These are phyloP conservation scores for Fusarium austroafricanum DNA, from an alignment of 2,329 filamentous ascomycete species.

Conservation along the genomic window DNA sequence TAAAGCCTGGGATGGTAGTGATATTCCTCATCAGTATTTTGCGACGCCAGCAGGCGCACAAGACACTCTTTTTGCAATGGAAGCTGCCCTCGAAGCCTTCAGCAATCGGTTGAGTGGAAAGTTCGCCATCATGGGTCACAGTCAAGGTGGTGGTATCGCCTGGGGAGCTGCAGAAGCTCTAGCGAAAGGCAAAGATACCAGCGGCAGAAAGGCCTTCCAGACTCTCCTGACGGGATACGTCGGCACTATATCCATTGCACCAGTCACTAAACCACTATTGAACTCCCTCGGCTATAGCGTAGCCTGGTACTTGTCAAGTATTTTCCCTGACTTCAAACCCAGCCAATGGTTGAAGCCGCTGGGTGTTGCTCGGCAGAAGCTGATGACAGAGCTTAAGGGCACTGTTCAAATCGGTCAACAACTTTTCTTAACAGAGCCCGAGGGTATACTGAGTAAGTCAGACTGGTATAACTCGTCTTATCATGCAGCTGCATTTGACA, in stretches of 20 bases:
- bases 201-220: not conserved
- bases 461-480: conserved; percentile 8
- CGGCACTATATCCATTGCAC: conserved; percentile 28
- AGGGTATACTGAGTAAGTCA: not conserved
- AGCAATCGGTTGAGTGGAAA: conserved; percentile 45
- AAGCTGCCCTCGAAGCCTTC: conserved; percentile 57
- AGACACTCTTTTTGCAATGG: conserved; percentile 57
- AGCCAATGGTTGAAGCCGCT: conserved; percentile 29
- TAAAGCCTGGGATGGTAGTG: conserved; percentile 49
- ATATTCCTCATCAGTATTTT: conserved; percentile 56
- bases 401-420: not conserved
- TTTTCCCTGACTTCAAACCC: conserved; percentile 28
- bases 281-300: conserved; percentile 4
- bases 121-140: conserved; percentile 61
- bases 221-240: not conserved
- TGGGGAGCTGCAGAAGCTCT: conserved; percentile 51
- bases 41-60: conserved; percentile 52
- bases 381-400: conserved; percentile 18
- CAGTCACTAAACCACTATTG: conserved; percentile 5
- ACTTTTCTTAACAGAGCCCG: not conserved
- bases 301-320: not conserved
- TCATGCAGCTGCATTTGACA: conserved; percentile 7
- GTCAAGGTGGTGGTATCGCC: conserved; percentile 58
- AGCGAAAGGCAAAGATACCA: conserved; percentile 29
- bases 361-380: conserved; percentile 8